These are phyloP conservation scores for Ceratobasidium sp. DNA, from an alignment of 1,284 basidiomycete genomes.

Conservation along the genomic window DNA sequence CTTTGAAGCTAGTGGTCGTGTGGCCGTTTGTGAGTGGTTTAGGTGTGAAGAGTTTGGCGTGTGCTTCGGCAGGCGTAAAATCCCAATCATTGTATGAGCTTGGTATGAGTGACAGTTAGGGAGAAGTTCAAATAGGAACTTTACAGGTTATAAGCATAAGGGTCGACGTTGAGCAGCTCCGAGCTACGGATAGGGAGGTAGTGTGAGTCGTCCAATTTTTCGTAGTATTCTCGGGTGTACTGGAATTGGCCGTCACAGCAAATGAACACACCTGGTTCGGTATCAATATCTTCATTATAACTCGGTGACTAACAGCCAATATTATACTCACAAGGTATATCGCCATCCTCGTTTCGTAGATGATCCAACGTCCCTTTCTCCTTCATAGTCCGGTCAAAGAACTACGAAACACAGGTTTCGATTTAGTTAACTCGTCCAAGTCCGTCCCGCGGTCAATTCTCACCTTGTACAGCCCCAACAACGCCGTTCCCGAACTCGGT, in stretches of 20 bases:
- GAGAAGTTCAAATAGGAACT: no score
- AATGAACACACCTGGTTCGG: conserved; percentile 12
- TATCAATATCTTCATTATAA: no score
- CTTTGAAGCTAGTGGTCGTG: not conserved
- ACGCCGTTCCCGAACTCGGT: not conserved
- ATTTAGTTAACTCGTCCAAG: not conserved
- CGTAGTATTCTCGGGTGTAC: conserved; percentile 26
- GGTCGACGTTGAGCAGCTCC: conserved; percentile 21
- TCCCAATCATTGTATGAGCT: conserved; percentile 16
- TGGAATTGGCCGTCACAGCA: conserved; percentile 33
- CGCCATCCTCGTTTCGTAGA: conserved; percentile 4
- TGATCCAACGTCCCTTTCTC: conserved; percentile 1
- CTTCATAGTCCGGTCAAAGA: not conserved
- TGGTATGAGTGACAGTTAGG: no score
- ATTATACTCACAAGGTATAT: no score
- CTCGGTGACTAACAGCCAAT: no score
- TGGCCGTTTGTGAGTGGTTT: conserved; percentile 7
- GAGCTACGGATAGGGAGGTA: conserved; percentile 21
- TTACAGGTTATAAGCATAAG: conserved; percentile 26
- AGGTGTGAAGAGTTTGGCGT: conserved; percentile 1
- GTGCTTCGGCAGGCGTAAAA: not conserved
- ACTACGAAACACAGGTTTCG: not conserved
- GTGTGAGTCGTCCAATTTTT: conserved; percentile 21
- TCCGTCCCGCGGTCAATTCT: not conserved
- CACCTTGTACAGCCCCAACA: not conserved